Percentiles rank a stretch among this genome's conserved stretches.
Conservation (phyloP, 2,329 filamentous ascomycete species). For the Fusarium sambucinum region DNA sequence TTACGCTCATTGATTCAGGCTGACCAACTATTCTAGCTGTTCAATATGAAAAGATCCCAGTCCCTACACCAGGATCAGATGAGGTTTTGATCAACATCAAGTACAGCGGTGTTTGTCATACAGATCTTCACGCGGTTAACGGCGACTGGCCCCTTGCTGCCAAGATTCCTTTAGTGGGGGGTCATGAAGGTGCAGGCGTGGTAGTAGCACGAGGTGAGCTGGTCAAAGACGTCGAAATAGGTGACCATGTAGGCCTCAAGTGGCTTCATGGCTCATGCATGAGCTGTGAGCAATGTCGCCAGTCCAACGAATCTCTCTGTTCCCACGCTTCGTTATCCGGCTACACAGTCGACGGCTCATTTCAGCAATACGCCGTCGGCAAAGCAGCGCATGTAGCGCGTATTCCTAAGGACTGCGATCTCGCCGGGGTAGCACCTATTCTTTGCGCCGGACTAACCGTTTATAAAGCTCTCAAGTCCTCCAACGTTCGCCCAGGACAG, state of each 20-base stretch:
- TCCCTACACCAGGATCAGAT: conserved; percentile 81
- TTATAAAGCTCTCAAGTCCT: conserved; percentile 87
- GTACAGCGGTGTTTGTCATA: conserved; percentile 90
- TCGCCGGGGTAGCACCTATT: conserved; percentile 81
- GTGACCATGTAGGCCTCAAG: conserved; percentile 86
- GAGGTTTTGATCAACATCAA: conserved; percentile 91
- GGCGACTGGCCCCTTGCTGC: conserved; percentile 85
- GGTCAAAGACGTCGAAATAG: conserved; percentile 80
- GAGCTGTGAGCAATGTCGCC: conserved; percentile 81
- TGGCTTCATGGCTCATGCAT: conserved; percentile 91
- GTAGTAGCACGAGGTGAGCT: conserved; percentile 82
- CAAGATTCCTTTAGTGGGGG: conserved; percentile 86
- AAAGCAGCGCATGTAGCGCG: conserved; percentile 85
- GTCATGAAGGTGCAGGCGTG: conserved; percentile 79
- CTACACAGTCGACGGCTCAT: conserved; percentile 89
- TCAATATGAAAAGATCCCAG: conserved; percentile 81
- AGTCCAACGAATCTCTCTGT: conserved; percentile 84
- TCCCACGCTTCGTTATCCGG: conserved; percentile 78
- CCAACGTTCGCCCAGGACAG: conserved; percentile 76
- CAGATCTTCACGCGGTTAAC: conserved; percentile 79
- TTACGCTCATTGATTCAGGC: fast-evolving
- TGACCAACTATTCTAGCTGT: conserved; percentile 57
- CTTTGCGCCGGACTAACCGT: conserved; percentile 87
- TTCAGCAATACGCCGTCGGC: conserved; percentile 88
- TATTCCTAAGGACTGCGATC: conserved; percentile 77